phyloP scores from a whole-genome alignment of 305 asterid species.

The Withania somnifera region DNA sequence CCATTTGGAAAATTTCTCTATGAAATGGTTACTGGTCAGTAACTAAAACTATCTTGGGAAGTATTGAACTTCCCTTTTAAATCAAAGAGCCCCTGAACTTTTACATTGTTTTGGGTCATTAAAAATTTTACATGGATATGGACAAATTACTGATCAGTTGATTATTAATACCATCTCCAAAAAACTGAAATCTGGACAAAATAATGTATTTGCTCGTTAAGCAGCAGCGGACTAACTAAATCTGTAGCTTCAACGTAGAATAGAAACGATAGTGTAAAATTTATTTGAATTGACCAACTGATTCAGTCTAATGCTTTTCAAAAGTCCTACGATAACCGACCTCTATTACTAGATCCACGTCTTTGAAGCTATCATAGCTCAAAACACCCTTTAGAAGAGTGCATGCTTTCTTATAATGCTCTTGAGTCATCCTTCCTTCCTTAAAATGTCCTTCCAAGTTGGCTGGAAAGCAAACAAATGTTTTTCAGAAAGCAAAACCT shows the following conservation, averaged over 20 bases:
- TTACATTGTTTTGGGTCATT: background rate
- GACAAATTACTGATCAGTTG: background rate
- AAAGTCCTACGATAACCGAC: slow-evolving; percentile 18
- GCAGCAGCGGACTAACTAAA: background rate
- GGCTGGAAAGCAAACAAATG: slow-evolving; percentile 31
- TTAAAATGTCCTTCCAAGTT: slow-evolving; percentile 72
- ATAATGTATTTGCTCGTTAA: background rate
- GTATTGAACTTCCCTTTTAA: background rate
- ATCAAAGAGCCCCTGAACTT: background rate
- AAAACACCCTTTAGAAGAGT: slow-evolving; percentile 67
- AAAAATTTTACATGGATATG: background rate
- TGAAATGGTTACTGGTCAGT: background rate
- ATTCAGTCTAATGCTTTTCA: background rate
- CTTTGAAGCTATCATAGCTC: slow-evolving; percentile 78
- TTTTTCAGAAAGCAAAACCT: background rate
- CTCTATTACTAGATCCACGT: slow-evolving; percentile 98
- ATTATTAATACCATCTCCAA: background rate
- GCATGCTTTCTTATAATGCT: slow-evolving; percentile 58
- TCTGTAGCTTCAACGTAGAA: background rate
- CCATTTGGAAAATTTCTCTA: background rate
- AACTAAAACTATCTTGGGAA: background rate
- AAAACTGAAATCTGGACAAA: background rate
- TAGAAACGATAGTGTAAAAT: background rate
- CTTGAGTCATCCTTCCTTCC: slow-evolving; percentile 77
- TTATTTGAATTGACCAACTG: background rate